These are phyloP conservation scores for Fusarium foetens DNA, from an alignment of 2,329 filamentous ascomycete species.

Conservation along the genomic window DNA sequence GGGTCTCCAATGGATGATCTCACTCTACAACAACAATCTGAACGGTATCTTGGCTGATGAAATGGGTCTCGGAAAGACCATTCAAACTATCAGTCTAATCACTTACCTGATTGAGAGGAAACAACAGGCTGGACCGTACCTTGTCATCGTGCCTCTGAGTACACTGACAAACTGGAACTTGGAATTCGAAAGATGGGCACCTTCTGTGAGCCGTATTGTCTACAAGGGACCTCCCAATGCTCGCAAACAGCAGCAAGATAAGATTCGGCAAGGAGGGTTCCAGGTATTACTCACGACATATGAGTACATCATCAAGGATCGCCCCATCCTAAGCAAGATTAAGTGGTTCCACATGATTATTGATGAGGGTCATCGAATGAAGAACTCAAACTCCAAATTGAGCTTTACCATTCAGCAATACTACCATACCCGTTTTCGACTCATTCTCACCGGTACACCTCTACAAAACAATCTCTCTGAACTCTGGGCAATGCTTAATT, in stretches of 20 bases:
- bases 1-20: conserved; percentile 99
- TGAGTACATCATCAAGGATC: conserved; percentile 99
- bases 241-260: conserved; percentile 90
- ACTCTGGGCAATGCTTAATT: conserved; percentile 98
- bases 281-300: conserved; percentile 97
- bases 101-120: conserved; percentile 98
- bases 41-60: conserved; percentile 99
- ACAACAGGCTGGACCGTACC: conserved; percentile 87
- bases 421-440: conserved; percentile 92
- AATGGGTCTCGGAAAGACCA: conserved; percentile 99
- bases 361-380: conserved; percentile 99
- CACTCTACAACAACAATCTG: conserved; percentile 99
- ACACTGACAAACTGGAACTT: conserved; percentile 98
- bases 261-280: conserved; percentile 93
- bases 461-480: conserved; percentile 97
- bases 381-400: conserved; percentile 96
- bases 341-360: conserved; percentile 99
- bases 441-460: conserved; percentile 97
- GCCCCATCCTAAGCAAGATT: conserved; percentile 94
- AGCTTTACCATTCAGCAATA: conserved; percentile 95
- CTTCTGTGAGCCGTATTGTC: conserved; percentile 84
- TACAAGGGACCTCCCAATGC: conserved; percentile 95
- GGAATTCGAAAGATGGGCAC: conserved; percentile 99
- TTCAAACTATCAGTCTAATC: conserved; percentile 97
- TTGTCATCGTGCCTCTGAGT: conserved; percentile 96